Conservation (phyloP, 2,329 filamentous ascomycete genomes). For the Monilinia fructicola region DNA sequence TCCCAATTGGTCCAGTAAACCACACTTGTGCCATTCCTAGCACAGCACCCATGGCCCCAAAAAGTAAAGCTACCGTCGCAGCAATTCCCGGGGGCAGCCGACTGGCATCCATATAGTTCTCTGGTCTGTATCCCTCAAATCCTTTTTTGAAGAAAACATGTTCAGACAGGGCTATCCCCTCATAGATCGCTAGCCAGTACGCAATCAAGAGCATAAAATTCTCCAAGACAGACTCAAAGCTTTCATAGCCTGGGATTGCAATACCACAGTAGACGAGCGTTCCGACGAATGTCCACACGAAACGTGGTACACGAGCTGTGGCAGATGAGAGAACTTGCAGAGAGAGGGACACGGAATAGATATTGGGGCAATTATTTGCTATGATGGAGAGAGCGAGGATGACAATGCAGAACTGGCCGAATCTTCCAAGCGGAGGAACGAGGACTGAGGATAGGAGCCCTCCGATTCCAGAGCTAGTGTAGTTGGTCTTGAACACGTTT, state of each 20-base stretch:
- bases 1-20: constrained; percentile 67
- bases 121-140: constrained; percentile 58
- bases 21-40: constrained; percentile 70
- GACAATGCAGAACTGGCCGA: constrained; percentile 71
- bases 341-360: constrained; percentile 68
- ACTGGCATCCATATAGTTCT: constrained; percentile 56
- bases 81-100: constrained; percentile 64
- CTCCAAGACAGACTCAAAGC: constrained; percentile 64
- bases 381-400: constrained; percentile 66
- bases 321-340: constrained; percentile 62
- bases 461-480: constrained; percentile 58
- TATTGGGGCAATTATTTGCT: constrained; percentile 70
- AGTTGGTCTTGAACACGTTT: constrained; percentile 57
- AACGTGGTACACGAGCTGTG: constrained; percentile 63
- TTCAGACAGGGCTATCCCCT: constrained; percentile 50
- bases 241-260: constrained; percentile 65
- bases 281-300: constrained; percentile 63
- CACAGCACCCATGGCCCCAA: constrained; percentile 64
- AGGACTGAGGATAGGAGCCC: constrained; percentile 63
- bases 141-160: constrained; percentile 62
- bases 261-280: constrained; percentile 66
- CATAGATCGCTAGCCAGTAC: constrained; percentile 76
- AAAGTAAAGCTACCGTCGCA: constrained; percentile 60
- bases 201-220: constrained; percentile 70
- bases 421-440: constrained; percentile 61